These are phyloP conservation scores for Daedaleopsis sinensis DNA, from an alignment of 768 basidiomycete genomes.

Conservation along the genomic window DNA sequence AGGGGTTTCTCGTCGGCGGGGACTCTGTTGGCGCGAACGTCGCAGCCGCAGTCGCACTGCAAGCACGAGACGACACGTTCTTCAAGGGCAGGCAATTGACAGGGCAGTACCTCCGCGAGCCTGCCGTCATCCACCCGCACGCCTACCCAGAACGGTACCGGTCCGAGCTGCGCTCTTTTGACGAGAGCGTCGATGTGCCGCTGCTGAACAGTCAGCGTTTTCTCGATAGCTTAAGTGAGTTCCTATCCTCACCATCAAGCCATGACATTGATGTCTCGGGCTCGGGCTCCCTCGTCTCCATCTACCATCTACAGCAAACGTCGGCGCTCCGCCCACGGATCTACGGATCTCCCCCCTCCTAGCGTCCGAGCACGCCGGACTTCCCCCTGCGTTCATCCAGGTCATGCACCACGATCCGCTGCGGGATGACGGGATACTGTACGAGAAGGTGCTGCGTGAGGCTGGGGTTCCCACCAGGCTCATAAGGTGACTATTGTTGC, in stretches of 20 bases:
- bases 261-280: too few species aligned
- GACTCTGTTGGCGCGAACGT: slow-evolving; percentile 29
- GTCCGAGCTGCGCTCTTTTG: slow-evolving; percentile 23
- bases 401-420: slow-evolving; percentile 29
- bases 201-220: slow-evolving; percentile 6
- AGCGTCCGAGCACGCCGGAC: slow-evolving; percentile 20
- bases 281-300: neutral
- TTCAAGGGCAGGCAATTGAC: slow-evolving; percentile 25
- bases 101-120: slow-evolving; percentile 29
- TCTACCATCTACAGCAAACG: neutral
- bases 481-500: slow-evolving; percentile 20
- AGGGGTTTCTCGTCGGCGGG: slow-evolving; percentile 32
- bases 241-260: neutral
- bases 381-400: slow-evolving; percentile 30
- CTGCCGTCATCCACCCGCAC: slow-evolving; percentile 17
- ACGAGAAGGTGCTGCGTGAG: slow-evolving; percentile 28
- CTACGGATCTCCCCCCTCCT: slow-evolving; percentile 26
- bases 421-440: slow-evolving; percentile 33
- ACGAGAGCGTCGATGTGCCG: slow-evolving; percentile 25
- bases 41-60: slow-evolving; percentile 27
- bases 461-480: slow-evolving; percentile 26
- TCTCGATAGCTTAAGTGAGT: neutral
- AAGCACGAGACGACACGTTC: slow-evolving; percentile 30
- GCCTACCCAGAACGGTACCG: slow-evolving; percentile 26
- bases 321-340: slow-evolving; percentile 6